Base-by-base conservation (phyloP, 2,329 filamentous ascomycete genomes). In the Ophiocordyceps camponoti-leonardi region DNA sequence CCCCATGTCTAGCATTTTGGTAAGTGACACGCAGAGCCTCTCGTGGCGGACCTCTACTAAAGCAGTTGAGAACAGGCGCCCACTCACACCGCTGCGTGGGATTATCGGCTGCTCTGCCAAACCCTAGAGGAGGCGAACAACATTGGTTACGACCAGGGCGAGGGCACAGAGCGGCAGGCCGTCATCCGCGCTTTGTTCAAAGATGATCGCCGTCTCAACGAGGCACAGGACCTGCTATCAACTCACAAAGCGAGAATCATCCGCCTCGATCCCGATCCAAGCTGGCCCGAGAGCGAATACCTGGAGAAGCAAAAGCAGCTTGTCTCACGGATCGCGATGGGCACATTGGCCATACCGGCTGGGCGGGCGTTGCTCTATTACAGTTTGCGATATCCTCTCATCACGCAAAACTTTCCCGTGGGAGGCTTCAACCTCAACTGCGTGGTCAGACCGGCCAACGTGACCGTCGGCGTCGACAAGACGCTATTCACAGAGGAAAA, bases 381-480 rank as follows among this genome's bases (percentile, higher is more conserved):
- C 61, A 85, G 86, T 53, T 79, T 90, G 46, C 82, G 88, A 33
- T 82, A 84, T 47, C 93, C 93, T 12, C 68, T 98, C 16, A 69
- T 96, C 44, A 98, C 92, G 0, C 92, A 98, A 59, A 93, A 88
- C 56, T 86, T 93, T 53, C 80, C 83, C 14, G 83, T 95, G 41
- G 77, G 83, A 43, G 90, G 88, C 0, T 98, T 98, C 65, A 94
- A 88, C 51, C 72, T 94, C 33, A 86, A 85, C 45, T 95, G 88
- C 56, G 71, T 92, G 10, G 88, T 98, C 68, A 92, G 87, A 57
- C 92, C 93, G 3, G 81, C 83, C 49, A 92, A 93, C 51, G 87
- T 87, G 33, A 93, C 86, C 2, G 83, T 98, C 28, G 88, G 86
- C n/a, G 87, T 92, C 7, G 92, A 98, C 57, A 86, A 90, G 55